Evolutionary conservation across 495 filamentous ascomycete species (phyloP), one percentile per base, ranked within the genome.

Genomic region (Tetracladium setigerum): DNA sequence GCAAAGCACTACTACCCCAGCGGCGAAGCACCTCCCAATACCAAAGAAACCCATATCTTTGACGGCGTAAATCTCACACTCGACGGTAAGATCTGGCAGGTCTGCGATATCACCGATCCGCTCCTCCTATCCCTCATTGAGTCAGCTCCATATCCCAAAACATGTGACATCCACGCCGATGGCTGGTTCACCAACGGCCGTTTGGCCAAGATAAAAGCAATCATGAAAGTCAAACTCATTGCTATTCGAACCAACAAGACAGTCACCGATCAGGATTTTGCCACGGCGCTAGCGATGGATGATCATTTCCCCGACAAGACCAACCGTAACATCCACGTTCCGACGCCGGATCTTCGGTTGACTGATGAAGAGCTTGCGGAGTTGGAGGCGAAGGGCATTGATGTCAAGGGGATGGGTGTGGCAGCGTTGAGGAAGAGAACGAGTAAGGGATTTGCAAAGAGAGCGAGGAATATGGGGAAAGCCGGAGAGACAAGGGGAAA

Each of bases 41-140:
- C 5, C 16, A 27, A 27, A 7, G 27, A 44, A 41, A 78, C 70
- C 32, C 92, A 96, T 65, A 61, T 91, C 14, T 98, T 95, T 63
- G 84, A 91, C 38, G 91, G 92, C 32, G 62, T 77, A 35, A 66
- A 60, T 0, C 68, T 89, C 22, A 73, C 74, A 9, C 67, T 70
- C 5, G 87, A 92, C 57, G 89, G 89, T 1, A 86, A 89, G 38
- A 79, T 89, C 47, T 98, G 87, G 83, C 92, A 96, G 70, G 73
- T 90, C 27, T 94, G 90, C 66, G 92, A 98, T 62, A 83, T 98
- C 47, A 80, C 77, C 0, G 90, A 96, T 57, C 86, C 89, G 0
- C 56, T 90, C 8, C 60, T 90, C 15, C 62, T 65, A 1, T 38
- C 59, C 0, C 58, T 90, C 4, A 67, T 86, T 10, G 59, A 70